A percentile compares a stretch with the other conserved stretches of the same genome.
Conservation (phyloP, 169 alveolate species). For the Eimeria praecox region DNA sequence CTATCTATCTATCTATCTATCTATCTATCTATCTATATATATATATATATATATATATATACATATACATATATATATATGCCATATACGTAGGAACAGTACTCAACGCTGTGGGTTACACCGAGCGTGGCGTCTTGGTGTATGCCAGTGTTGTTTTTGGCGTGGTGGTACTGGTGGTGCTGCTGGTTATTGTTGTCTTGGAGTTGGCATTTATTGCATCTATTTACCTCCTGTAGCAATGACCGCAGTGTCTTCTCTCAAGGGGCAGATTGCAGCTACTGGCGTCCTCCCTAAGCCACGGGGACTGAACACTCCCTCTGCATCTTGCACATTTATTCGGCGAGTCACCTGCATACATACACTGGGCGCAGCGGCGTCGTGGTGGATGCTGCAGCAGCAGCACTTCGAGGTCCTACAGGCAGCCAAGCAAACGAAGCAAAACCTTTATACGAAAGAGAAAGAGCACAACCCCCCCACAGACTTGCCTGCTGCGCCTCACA, state of each 20-base stretch:
- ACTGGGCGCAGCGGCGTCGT: background rate
- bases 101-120: no score
- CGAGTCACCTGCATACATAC: constrained; percentile 35
- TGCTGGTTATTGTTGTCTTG: background rate
- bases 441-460: background rate
- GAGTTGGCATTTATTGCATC: background rate
- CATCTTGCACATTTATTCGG: background rate
- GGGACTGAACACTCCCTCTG: background rate
- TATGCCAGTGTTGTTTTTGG: background rate
- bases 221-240: constrained; percentile 33
- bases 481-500: constrained; percentile 57
- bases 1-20: no score
- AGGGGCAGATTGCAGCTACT: constrained; percentile 42
- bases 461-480: background rate
- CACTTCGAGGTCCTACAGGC: background rate
- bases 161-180: background rate
- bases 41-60: no score
- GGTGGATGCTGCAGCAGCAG: background rate
- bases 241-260: constrained; percentile 16
- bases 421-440: background rate
- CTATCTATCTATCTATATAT: no score
- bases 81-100: no score
- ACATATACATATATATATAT: no score
- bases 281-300: background rate
- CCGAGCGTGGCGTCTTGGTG: no score